Conservation (phyloP, 202 grass and related monocot species). For the Elaeis oleifera region DNA sequence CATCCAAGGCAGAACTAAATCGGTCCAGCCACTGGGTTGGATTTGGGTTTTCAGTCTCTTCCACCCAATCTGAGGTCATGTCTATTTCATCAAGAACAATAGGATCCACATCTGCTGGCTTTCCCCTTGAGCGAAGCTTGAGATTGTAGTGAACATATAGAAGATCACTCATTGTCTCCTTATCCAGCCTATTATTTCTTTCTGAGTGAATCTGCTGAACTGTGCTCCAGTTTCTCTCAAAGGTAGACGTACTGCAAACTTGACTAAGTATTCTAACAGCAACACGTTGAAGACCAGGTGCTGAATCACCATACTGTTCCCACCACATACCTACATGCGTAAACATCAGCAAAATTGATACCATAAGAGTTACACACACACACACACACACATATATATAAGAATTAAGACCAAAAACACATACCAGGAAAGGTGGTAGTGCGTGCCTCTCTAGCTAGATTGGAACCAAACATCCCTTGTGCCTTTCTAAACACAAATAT, state of each 20-base stretch:
- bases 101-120: conserved; percentile 44
- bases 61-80: conserved; percentile 86
- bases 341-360: neutral
- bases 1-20: conserved; percentile 56
- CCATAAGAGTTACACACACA: neutral
- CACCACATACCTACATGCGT: conserved; percentile 76
- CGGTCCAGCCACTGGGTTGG: conserved; percentile 80
- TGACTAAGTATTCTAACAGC: conserved; percentile 88
- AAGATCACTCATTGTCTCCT: conserved; percentile 65
- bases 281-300: conserved; percentile 55
- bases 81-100: conserved; percentile 54
- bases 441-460: conserved; percentile 85
- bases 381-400: neutral
- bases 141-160: conserved; percentile 85
- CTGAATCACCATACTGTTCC: conserved; percentile 91
- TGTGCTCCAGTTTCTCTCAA: conserved; percentile 67
- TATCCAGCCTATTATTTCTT: conserved; percentile 72
- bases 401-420: conserved; percentile 10
- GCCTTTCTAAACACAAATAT: conserved; percentile 78
- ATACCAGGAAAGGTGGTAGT: conserved; percentile 69
- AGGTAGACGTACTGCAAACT: conserved; percentile 76
- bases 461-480: conserved; percentile 82
- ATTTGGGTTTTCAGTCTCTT: conserved; percentile 61
- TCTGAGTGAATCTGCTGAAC: conserved; percentile 72
- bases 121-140: conserved; percentile 46